Base-by-base conservation (phyloP, 2,329 filamentous ascomycete species). In the Plectosphaerella sp. region DNA sequence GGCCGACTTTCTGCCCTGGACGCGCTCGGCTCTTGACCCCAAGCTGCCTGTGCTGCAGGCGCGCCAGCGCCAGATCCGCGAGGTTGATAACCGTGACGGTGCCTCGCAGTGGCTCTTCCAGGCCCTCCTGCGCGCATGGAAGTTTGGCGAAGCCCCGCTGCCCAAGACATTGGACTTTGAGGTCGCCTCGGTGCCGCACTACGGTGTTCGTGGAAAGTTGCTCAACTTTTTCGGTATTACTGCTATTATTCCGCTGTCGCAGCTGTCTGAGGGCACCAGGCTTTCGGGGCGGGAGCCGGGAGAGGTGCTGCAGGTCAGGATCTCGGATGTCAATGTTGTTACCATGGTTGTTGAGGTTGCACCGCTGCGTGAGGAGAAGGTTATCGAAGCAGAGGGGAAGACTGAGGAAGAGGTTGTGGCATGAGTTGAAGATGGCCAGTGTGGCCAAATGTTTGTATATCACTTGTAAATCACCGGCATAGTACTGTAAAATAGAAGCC, bases 51-150 rank as follows among this genome's bases (percentile, higher is more conserved):
- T 76, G 52, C 67, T 84, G 47, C 72, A 76, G 25, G 66, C 80
- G 59, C 76, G 79, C 41, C 78, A 83, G 70, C 75, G 72, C 58
- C 74, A 78, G 66, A 70, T 73, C 42, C 71, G 72, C 33, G 58
- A 67, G 2, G 67, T 82, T 36, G 67, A 68, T 58, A 70, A 69
- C 56, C 61, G 65, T n/a, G 64, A 67, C 45, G 79, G 78, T 49
- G 62, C 64, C 43, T 60, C 72, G 57, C 73, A 80, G 59, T 86
- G 80, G 79, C 74, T 82, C 46, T 69, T 82, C 46, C 80, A 85
- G 61, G 81, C 83, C 22, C 69, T 87, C 33, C 69, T 82, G 49
- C 79, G 83, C 14, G 82, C 79, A 14, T 86, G 82, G 82, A 70
- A 71, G 55, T 82, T 77, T 58, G 68, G 69, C 49, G 77, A 83